phyloP scores from a whole-genome alignment of 2,329 filamentous ascomycete genomes.

The Neonectria neomacrospora region DNA sequence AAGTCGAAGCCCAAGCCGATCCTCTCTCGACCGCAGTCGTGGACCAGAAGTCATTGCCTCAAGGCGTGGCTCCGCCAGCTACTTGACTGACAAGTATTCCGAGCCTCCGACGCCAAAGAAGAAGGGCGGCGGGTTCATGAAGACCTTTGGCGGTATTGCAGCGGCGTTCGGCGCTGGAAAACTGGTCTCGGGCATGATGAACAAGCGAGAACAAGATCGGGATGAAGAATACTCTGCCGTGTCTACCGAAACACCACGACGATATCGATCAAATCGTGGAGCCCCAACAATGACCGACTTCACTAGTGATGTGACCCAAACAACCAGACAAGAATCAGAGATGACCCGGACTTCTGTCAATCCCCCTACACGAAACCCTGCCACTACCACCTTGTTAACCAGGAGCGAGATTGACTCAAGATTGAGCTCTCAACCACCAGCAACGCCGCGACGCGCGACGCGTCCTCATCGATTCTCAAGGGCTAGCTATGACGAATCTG shows the following conservation, averaged over 20 bases:
- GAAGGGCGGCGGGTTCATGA: conserved; percentile 65
- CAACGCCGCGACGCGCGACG: conserved; percentile 60
- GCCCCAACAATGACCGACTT: conserved; percentile 61
- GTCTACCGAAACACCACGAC: conserved; percentile 68
- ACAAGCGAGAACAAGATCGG: conserved; percentile 59
- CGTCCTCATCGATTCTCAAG: conserved; percentile 57
- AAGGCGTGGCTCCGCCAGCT: conserved; percentile 65
- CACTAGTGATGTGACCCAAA: conserved; percentile 58
- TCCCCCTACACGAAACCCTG: conserved; percentile 59
- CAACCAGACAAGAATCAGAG: conserved; percentile 42
- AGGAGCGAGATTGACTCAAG: conserved; percentile 57
- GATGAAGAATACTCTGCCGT: conserved; percentile 74
- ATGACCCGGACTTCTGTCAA: conserved; percentile 55
- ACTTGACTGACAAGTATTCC: conserved; percentile 73
- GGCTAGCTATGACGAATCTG: conserved; percentile 63
- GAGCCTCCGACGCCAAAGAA: conserved; percentile 54
- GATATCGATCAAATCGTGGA: conserved; percentile 53
- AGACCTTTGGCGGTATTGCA: conserved; percentile 68
- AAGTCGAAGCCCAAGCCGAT: conserved; percentile 49
- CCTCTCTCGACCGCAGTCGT: conserved; percentile 50
- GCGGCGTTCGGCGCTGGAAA: conserved; percentile 72
- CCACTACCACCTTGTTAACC: conserved; percentile 56
- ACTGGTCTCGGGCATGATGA: conserved; percentile 68
- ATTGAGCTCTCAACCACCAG: conserved; percentile 53
- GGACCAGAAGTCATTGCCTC: conserved; percentile 64